phyloP scores from a whole-genome alignment of 768 basidiomycete species.

The Podaxis mareebaensis region DNA sequence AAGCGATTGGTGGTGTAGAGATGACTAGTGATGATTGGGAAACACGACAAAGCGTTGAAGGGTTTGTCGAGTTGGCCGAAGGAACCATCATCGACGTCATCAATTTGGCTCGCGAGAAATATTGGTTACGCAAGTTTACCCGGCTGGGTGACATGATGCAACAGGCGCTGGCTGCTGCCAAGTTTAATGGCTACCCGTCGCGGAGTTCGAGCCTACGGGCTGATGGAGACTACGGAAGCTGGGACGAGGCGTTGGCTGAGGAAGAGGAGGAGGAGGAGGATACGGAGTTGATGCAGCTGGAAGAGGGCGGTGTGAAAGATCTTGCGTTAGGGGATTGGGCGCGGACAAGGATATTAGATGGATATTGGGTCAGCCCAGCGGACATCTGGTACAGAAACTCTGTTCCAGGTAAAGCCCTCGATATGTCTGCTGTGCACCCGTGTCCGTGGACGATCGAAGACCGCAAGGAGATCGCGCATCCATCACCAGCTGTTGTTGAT shows the following conservation, averaged over 20 bases:
- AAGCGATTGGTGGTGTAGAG: slow-evolving; percentile 53
- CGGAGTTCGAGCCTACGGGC: neutral
- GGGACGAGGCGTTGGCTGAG: slow-evolving; percentile 33
- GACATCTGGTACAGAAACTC: slow-evolving; percentile 61
- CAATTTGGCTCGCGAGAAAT: slow-evolving; percentile 63
- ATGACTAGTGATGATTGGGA: slow-evolving; percentile 58
- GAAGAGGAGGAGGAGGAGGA: slow-evolving; percentile 49
- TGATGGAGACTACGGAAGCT: slow-evolving; percentile 19
- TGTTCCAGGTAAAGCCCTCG: slow-evolving; percentile 37
- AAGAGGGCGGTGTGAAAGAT: slow-evolving; percentile 44
- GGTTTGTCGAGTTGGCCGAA: slow-evolving; percentile 75
- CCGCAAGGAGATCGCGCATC: slow-evolving; percentile 25
- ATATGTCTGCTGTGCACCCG: slow-evolving; percentile 48
- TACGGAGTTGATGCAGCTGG: slow-evolving; percentile 39
- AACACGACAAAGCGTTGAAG: slow-evolving; percentile 63
- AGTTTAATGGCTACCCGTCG: slow-evolving; percentile 10
- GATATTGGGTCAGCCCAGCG: slow-evolving; percentile 73
- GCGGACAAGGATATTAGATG: slow-evolving; percentile 68
- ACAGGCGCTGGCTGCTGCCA: slow-evolving; percentile 62
- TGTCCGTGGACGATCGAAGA: slow-evolving; percentile 60
- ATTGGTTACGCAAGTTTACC: slow-evolving; percentile 67
- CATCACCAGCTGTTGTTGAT: slow-evolving; percentile 55
- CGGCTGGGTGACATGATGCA: slow-evolving; percentile 65
- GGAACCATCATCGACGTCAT: slow-evolving; percentile 66
- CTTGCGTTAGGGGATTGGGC: slow-evolving; percentile 75